Evolutionary conservation across 2,329 filamentous ascomycete species (phyloP), one percentile per base, ranked within the genome.

Genomic region (Verticillium klebahnii): DNA sequence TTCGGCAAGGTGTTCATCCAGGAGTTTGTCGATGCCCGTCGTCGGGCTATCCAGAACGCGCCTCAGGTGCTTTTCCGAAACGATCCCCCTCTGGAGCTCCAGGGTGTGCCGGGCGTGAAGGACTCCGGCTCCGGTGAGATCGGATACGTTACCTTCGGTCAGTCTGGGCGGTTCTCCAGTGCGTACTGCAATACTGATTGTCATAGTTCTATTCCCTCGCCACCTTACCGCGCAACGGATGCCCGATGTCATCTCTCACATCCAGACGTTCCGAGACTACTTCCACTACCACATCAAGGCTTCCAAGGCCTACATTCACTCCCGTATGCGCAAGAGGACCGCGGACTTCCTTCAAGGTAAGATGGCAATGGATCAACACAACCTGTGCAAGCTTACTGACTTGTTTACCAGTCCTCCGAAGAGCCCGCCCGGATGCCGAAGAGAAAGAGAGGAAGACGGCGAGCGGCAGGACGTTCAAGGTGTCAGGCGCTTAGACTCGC

Each of bases 241-340:
- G 80, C 89, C 91, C 64, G 93, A 97, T 68, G 93, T 96, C 74
- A 99, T 99, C 69, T 97, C 93, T 58, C 96, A 99, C 76, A 98
- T 99, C 71, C 96, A 99, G 79, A 99, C 95, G 15, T 99, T 99
- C 91, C 91, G 95, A 68, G 95, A 99, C 74, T 99, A 99, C 78
- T 99, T 99, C 84, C 95, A 99, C 78, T 99, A 99, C 77, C 95
- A 99, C 78, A 99, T 99, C 80, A 99, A 99, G 80, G 96, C 95
- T 34, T 97, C 93, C 65, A 99, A 99, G 83, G 95, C 96, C 60
- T 99, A 97, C 73, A 99, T 99, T 67, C 95, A 99, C 83, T 96
- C 93, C 37, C 88, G 96, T 72, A 99, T 99, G 95, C 89, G 95
- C 74, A 92, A 94, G 82, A 88, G 95, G 75, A 99, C 96, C 11